Conservation (phyloP, 208 protist species). For the Endotrypanum monterogeii region DNA sequence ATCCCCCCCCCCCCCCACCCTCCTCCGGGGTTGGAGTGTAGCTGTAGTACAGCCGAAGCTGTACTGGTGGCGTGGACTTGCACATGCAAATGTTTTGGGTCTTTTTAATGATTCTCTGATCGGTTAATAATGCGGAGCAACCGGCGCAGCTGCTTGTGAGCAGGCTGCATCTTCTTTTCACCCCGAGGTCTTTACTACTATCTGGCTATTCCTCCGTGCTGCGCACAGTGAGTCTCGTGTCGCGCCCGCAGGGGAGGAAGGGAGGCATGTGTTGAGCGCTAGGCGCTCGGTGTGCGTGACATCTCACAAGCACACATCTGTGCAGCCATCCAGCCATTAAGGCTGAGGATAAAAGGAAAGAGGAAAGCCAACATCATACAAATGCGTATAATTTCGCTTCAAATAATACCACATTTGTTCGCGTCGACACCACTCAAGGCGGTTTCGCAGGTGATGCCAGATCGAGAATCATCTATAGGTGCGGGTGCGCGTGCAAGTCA, state of each 20-base stretch:
- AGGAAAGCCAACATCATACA: neutral
- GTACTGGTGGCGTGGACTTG: conserved; percentile 3
- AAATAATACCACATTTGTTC: neutral
- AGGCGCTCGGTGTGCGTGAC: neutral
- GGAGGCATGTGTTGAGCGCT: neutral
- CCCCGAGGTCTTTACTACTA: neutral
- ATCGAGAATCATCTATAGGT: neutral
- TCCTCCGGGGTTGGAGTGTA: neutral
- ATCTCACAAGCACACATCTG: neutral
- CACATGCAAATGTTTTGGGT: conserved; percentile 3
- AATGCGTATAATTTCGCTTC: neutral
- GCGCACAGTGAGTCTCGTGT: neutral
- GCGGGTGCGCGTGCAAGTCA: neutral
- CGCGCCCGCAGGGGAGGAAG: neutral
- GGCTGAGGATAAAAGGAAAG: neutral
- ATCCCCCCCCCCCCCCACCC: too few species aligned
- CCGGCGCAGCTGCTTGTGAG: neutral
- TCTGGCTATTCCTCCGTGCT: neutral
- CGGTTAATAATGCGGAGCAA: conserved; percentile 26
- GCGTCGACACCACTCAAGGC: neutral
- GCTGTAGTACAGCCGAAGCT: neutral
- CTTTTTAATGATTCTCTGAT: conserved; percentile 14
- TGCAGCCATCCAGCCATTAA: neutral
- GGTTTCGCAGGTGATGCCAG: neutral
- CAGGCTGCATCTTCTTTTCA: neutral